Evolutionary conservation across 441 rosid species (phyloP), one percentile per base, ranked within the genome.

Genomic region (Bruguiera hainesii): DNA sequence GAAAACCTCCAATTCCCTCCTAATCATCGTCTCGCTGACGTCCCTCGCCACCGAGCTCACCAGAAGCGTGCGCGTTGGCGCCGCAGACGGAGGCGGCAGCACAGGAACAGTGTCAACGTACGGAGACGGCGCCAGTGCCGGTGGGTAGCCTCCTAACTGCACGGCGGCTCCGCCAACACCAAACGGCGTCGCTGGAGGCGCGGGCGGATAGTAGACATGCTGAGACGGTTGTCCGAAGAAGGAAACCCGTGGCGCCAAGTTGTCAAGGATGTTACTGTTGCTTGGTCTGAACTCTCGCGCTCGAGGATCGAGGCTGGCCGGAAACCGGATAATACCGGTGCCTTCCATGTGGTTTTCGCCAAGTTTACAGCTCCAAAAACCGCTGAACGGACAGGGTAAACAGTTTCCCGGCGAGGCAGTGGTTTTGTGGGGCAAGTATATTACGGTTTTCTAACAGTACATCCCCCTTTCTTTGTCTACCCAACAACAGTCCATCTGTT

Each of bases 1-100:
- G 71, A 82, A 93, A n/a, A 74, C 76, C 78, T 89, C 97, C 81
- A 93, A 73, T 76, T 93, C 98, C 60, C 85, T 73, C 81, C 95
- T 82, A 78, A 93, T 76, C 52, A 60, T 50, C 42, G 86, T 29
- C 89, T 91, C 97, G 30, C 86, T 87, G 6, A 78, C 84, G 29
- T 87, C 85, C 28, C 69, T 55, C 15, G 89, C 82, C 28, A 89
- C 87, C 53, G 79, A 76, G 51, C 76, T 77, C 65, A 93, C 73
- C 42, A 80, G 73, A 26, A 93, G 62, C 60, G 91, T 72, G 62
- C 98, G 73, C 46, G 96, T 89, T 9, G 97, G 83, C 5, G 76
- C 76, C 7, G 75, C 68, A 2, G 90, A 74, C 42, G 77, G 76
- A 7, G 81, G 83, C 20, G 88, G 87, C 11, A 75, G 78, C 15